These are phyloP conservation scores for Cladophialophora yegresii DNA, from an alignment of 2,329 filamentous ascomycete species.

Conservation along the genomic window DNA sequence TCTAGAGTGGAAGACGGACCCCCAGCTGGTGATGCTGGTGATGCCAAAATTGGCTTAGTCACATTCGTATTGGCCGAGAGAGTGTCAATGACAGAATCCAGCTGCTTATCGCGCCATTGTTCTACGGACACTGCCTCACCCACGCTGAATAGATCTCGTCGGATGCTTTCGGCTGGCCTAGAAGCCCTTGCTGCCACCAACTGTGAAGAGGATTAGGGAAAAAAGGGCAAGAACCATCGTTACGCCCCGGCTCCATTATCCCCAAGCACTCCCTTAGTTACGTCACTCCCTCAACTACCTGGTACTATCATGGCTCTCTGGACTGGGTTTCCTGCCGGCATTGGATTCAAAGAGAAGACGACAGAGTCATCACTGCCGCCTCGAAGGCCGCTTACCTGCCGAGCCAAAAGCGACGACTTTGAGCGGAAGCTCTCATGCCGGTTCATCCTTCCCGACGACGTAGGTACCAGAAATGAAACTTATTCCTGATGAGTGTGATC, in stretches of 20 bases:
- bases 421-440: slow-evolving; percentile 30
- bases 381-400: slow-evolving; percentile 28
- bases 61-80: not conserved
- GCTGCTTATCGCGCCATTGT: slow-evolving; percentile 4
- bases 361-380: not conserved
- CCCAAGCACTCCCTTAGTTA: not conserved
- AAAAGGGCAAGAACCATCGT: not conserved
- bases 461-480: slow-evolving; percentile 5
- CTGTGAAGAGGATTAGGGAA: not conserved
- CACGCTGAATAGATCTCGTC: not conserved
- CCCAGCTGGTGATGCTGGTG: not conserved
- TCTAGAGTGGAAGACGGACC: not conserved
- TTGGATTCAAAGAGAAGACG: slow-evolving; percentile 6
- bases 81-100: not conserved
- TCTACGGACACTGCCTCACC: not conserved
- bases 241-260: not conserved
- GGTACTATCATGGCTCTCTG: slow-evolving; percentile 27
- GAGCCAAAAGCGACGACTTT: slow-evolving; percentile 31
- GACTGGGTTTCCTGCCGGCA: slow-evolving; percentile 26
- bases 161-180: not conserved
- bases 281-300: not conserved
- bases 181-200: not conserved
- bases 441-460: slow-evolving; percentile 29
- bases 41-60: not conserved
- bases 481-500: not conserved